Evolutionary conservation across 78 protist genomes (phyloP), one percentile per base, ranked within the genome.

Genomic region (Speleostelium caveatum): DNA sequence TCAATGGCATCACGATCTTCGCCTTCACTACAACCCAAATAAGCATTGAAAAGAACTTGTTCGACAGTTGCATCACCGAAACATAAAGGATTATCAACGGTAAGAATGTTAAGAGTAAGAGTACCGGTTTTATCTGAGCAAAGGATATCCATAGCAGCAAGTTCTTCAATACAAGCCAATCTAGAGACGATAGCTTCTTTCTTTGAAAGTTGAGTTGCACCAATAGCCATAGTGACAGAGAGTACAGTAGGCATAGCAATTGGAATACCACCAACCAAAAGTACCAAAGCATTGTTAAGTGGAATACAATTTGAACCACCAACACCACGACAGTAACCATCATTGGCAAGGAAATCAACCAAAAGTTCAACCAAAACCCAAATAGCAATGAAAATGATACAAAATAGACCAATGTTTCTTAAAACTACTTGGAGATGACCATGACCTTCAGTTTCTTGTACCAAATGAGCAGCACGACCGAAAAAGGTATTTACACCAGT

Each of bases 51-150:
- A 28, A 87, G 2, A 21, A 95, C n/a, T 36, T 95, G 94, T 21
- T 73, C 95, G 1, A 75, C 38, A 16, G 78, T 32, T 16, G 75
- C 1, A 0, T 68, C 95, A 21, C 41, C 86, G 32, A 87, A 72
- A 0, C 76, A 33, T 33, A 69, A 19, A 17, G 87, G 93, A 14
- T 41, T 39, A 79, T 95, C 96, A 35, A 97, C 97, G 0, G 96
- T 96, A 94, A 98, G 97, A 38, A 86, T 38, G 90, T 97, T 97
- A 32, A 71, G 65, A 28, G 99, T 98, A 42, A 98, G 97, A 12
- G 99, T 98, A 49, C 99, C 99, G 17, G 99, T 97, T 80, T 98
- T 98, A 93, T 98, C 99, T 5, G 97, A 94, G 67, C 94, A 93
- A 28, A 89, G 88, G 41, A 89, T 71, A 72, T 80, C 86, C 87